phyloP scores from a whole-genome alignment of 2,329 filamentous ascomycete genomes.

The Tolypocladium paradoxum region DNA sequence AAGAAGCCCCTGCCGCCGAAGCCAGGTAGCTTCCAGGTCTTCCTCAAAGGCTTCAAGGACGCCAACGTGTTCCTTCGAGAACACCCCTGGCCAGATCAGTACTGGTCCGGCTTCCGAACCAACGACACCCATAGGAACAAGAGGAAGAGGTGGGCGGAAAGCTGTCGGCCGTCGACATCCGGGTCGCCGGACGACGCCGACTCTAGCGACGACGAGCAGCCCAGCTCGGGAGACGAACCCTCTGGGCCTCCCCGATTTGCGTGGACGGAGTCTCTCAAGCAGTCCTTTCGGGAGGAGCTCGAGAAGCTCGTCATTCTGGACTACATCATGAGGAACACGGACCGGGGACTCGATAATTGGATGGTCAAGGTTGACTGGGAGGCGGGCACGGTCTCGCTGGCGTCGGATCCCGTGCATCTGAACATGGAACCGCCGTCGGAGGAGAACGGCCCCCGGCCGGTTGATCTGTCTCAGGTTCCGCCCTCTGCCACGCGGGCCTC shows the following conservation, averaged over 20 bases:
- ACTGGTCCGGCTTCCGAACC: conserved; percentile 57
- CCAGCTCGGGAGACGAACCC: conserved; percentile 33
- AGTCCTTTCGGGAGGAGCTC: conserved; percentile 86
- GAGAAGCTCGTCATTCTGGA: conserved; percentile 96
- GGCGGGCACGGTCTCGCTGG: conserved; percentile 71
- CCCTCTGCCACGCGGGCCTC: conserved; percentile 31
- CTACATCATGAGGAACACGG: conserved; percentile 98
- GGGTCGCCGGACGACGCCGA: conserved; percentile 49
- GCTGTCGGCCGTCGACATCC: conserved; percentile 55
- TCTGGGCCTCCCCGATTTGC: conserved; percentile 50
- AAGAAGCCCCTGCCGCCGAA: conserved; percentile 82
- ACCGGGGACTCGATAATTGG: conserved; percentile 95
- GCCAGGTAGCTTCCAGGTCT: conserved; percentile 92
- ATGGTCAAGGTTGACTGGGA: conserved; percentile 96
- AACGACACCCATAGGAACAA: conserved; percentile 56
- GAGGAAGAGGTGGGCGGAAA: conserved; percentile 68
- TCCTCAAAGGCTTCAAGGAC: conserved; percentile 93
- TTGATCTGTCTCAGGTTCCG: conserved; percentile 36
- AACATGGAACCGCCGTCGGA: conserved; percentile 42
- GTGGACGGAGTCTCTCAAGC: conserved; percentile 83
- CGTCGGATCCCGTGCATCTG: conserved; percentile 66
- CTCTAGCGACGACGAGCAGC: conserved; percentile 50
- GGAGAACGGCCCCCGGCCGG: conserved; percentile 47
- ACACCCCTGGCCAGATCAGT: conserved; percentile 93
- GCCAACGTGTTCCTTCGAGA: conserved; percentile 92